A percentile compares a stretch with the other conserved stretches of the same genome.
Conservation (phyloP, 164 flowering plant genomes). For the Malania oleifera region DNA sequence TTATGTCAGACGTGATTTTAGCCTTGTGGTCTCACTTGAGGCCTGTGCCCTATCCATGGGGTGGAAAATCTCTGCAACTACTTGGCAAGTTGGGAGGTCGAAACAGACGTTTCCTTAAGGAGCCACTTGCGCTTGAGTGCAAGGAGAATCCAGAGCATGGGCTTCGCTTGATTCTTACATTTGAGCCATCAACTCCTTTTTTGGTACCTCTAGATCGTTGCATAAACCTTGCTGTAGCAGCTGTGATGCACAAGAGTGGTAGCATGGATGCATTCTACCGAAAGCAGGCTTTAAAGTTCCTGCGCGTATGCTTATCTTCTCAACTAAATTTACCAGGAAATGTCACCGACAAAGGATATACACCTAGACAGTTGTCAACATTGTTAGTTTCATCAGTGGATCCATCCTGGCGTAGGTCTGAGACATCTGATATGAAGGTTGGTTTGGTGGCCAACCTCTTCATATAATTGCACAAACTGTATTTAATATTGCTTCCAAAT, state of each 20-base stretch:
- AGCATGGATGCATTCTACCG: conserved; percentile 73
- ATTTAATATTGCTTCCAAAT: too few relatives aligned
- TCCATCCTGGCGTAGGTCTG: conserved; percentile 62
- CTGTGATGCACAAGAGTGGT: conserved; percentile 60
- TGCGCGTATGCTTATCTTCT: conserved; percentile 87
- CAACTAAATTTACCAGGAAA: conserved; percentile 85
- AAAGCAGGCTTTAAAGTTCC: conserved; percentile 86
- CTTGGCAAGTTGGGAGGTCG: conserved; percentile 99
- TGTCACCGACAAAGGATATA: conserved; percentile 54
- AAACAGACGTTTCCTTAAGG: conserved; percentile 90
- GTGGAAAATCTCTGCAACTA: conserved; percentile 81
- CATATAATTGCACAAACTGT: neutral
- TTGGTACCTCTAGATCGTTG: conserved; percentile 97
- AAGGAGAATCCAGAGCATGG: conserved; percentile 99
- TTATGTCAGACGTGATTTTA: conserved; percentile 89
- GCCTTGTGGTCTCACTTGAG: conserved; percentile 97
- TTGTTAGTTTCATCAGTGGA: conserved; percentile 63
- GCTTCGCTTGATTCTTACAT: conserved; percentile 94
- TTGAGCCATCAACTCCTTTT: conserved; percentile 97
- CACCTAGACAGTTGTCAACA: conserved; percentile 53
- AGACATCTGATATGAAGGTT: conserved; percentile 80
- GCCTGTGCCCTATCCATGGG: conserved; percentile 94
- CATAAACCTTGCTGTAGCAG: conserved; percentile 83
- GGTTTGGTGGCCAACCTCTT: neutral
- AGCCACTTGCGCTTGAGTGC: conserved; percentile 96